Conservation (phyloP, 2,329 filamentous ascomycete genomes). For the Neophaeococcomyces mojaviensis region DNA sequence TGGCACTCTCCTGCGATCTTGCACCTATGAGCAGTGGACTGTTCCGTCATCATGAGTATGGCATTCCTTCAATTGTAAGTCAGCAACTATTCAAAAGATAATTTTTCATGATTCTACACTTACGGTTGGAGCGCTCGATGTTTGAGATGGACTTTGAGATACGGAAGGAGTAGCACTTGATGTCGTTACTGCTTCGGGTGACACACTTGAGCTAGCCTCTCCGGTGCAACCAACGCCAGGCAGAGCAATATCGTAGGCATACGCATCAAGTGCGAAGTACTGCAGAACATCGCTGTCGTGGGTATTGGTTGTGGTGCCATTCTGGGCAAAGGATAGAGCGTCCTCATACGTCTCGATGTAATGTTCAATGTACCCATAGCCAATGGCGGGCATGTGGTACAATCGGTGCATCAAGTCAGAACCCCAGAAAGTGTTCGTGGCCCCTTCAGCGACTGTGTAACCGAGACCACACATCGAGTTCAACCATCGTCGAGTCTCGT, state of each 20-base stretch:
- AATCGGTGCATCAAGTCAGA: constrained; percentile 61
- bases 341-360: constrained; percentile 53
- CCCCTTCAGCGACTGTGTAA: constrained; percentile 51
- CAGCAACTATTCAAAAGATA: constrained; percentile 8
- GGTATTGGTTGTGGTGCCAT: constrained; percentile 41
- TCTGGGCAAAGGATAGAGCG: constrained; percentile 45
- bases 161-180: constrained; percentile 13
- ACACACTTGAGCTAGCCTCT: constrained; percentile 8
- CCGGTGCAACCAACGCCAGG: constrained; percentile 58
- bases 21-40: constrained; percentile 32
- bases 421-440: constrained; percentile 57
- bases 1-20: no score
- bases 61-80: constrained; percentile 28
- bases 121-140: constrained; percentile 24
- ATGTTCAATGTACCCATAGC: constrained; percentile 55
- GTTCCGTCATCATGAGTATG: constrained; percentile 36
- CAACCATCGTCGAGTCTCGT: constrained; percentile 49
- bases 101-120: constrained; percentile 14
- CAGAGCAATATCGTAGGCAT: constrained; percentile 57
- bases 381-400: constrained; percentile 55
- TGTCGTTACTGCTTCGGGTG: constrained; percentile 11
- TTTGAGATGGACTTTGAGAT: constrained; percentile 14
- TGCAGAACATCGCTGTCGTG: constrained; percentile 57
- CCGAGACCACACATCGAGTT: constrained; percentile 54
- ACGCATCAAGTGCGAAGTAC: constrained; percentile 61